phyloP scores from a whole-genome alignment of 1,139 yeast species.

The Meyerozyma guilliermondii region DNA sequence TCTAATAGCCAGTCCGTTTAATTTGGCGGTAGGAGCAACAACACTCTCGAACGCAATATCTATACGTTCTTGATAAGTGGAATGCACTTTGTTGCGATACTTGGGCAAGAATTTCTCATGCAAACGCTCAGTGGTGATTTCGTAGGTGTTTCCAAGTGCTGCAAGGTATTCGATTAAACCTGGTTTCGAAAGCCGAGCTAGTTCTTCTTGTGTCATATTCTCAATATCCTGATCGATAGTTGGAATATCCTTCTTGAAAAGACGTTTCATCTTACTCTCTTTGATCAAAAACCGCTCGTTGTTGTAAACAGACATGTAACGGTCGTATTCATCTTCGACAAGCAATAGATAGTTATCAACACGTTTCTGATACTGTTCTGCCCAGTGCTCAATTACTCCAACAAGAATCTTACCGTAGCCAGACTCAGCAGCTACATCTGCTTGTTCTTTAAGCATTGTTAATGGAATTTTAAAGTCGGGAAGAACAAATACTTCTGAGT shows the following conservation, averaged over 20 bases:
- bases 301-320: slow-evolving; percentile 39
- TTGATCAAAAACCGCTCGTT: slow-evolving; percentile 36
- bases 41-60: slow-evolving; percentile 56
- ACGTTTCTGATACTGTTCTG: slow-evolving; percentile 53
- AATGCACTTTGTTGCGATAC: slow-evolving; percentile 62
- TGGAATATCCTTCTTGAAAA: slow-evolving; percentile 30
- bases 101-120: slow-evolving; percentile 69
- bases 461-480: slow-evolving; percentile 50
- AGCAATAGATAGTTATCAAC: slow-evolving; percentile 56
- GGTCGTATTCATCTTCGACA: slow-evolving; percentile 53
- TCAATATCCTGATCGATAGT: slow-evolving; percentile 28
- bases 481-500: slow-evolving; percentile 65
- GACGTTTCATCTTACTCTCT: slow-evolving; percentile 39
- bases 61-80: slow-evolving; percentile 55
- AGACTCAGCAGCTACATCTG: slow-evolving; percentile 87
- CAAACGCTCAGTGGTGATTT: slow-evolving; percentile 77
- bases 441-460: slow-evolving; percentile 82
- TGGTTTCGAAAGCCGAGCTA: slow-evolving; percentile 57
- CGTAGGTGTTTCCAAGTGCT: slow-evolving; percentile 80
- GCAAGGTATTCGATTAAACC: slow-evolving; percentile 79
- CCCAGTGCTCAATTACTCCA: slow-evolving; percentile 79
- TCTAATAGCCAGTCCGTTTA: slow-evolving; percentile 65
- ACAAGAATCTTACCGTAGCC: slow-evolving; percentile 77
- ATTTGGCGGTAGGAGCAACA: slow-evolving; percentile 69
- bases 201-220: slow-evolving; percentile 41